These are phyloP conservation scores for Microstegium vimineum DNA, from an alignment of 176 grass and related monocot species.

Conservation along the genomic window DNA sequence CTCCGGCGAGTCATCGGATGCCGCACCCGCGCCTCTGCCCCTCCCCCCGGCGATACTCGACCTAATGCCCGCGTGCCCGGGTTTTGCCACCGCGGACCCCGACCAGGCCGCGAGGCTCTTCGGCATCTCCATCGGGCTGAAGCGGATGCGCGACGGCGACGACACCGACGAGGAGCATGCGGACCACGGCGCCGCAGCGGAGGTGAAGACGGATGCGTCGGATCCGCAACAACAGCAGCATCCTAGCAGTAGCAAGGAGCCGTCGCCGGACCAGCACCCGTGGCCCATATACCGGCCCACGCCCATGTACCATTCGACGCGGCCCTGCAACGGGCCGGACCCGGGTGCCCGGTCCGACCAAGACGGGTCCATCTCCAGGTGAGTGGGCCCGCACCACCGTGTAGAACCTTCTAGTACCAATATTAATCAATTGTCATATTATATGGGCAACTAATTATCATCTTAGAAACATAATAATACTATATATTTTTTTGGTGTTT, in stretches of 20 bases:
- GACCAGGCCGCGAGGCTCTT: conserved; percentile 49
- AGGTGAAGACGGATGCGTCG: conserved; percentile 52
- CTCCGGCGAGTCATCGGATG: conserved; percentile 43
- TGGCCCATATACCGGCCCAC: conserved; percentile 70
- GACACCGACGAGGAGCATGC: not conserved
- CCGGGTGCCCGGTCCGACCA: conserved; percentile 30
- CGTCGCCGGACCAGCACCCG: conserved; percentile 30
- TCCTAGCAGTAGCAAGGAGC: not conserved
- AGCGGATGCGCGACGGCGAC: conserved; percentile 42
- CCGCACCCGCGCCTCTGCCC: conserved; percentile 13
- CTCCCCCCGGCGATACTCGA: conserved; percentile 42
- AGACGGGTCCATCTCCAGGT: conserved; percentile 57
- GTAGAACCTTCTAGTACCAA: conserved; percentile 29
- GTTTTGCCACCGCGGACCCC: conserved; percentile 14
- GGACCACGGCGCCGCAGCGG: not conserved
- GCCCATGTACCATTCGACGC: conserved; percentile 41
- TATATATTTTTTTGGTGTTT: not conserved
- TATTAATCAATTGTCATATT: not conserved
- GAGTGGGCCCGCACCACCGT: conserved; percentile 1
- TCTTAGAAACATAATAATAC: not conserved
- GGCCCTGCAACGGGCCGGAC: conserved; percentile 41
- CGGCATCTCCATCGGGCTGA: conserved; percentile 62
- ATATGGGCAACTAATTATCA: conserved; percentile 10
- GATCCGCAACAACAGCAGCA: not conserved
- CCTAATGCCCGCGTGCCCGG: conserved; percentile 60